phyloP scores from a whole-genome alignment of 495 filamentous ascomycete genomes.

The Aspergillus cristatus region DNA sequence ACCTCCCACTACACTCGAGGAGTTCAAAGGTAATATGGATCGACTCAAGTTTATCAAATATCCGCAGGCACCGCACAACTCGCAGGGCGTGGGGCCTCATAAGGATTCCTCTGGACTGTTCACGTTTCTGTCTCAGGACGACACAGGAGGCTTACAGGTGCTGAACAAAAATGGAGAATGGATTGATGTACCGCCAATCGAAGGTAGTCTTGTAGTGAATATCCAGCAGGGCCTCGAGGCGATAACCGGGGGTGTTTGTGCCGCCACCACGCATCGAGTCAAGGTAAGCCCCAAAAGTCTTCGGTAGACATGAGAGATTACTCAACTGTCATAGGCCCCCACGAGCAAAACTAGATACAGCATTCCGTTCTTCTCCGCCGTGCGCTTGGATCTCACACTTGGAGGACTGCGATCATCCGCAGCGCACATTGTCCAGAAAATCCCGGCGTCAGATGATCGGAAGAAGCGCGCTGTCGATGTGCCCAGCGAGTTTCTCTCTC shows the following conservation, averaged over 20 bases:
- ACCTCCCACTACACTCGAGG: conserved; percentile 60
- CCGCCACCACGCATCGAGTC: conserved; percentile 79
- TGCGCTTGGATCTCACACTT: conserved; percentile 73
- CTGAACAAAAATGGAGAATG: conserved; percentile 40
- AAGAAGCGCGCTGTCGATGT: conserved; percentile 33
- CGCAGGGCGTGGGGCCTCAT: conserved; percentile 75
- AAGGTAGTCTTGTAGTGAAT: conserved; percentile 45
- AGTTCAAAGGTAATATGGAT: conserved; percentile 81
- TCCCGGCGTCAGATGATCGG: conserved; percentile 26
- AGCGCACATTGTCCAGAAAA: conserved; percentile 25
- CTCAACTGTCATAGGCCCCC: conserved; percentile 18
- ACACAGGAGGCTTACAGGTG: conserved; percentile 40
- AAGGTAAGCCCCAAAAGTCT: conserved; percentile 17
- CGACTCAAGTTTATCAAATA: conserved; percentile 93
- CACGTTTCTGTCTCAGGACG: conserved; percentile 47
- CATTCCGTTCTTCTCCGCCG: conserved; percentile 88
- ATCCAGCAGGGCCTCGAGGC: conserved; percentile 85
- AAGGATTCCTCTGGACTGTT: conserved; percentile 72
- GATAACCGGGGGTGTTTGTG: conserved; percentile 78
- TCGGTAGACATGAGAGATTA: conserved; percentile 19
- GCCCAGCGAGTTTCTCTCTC: conserved; percentile 35
- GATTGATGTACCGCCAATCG: conserved; percentile 39
- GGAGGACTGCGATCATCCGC: conserved; percentile 32
- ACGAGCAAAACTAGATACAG: conserved; percentile 52
- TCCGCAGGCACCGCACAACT: conserved; percentile 57